These are phyloP conservation scores for Datisca glomerata DNA, from an alignment of 306 rosid species.

Conservation along the genomic window DNA sequence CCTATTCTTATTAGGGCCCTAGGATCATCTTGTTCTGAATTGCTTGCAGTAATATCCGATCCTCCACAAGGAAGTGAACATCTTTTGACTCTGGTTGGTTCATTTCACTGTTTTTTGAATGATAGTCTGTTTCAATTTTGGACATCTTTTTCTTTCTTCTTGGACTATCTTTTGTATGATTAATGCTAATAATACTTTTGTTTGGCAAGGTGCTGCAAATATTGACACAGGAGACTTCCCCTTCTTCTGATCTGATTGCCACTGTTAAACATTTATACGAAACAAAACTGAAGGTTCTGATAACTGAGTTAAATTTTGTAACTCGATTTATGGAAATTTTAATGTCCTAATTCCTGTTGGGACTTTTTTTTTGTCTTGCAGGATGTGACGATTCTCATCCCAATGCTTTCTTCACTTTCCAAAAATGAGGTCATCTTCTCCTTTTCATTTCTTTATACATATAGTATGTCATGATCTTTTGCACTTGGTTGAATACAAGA, in stretches of 20 bases:
- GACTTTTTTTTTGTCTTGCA: slow-evolving; percentile 28
- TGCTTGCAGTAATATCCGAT: slow-evolving; percentile 77
- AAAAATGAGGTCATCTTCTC: slow-evolving; percentile 62
- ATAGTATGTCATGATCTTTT: too few species aligned
- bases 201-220: slow-evolving; percentile 73
- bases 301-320: slow-evolving; percentile 13
- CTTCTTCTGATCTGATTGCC: slow-evolving; percentile 72
- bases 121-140: slow-evolving; percentile 7
- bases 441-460: slow-evolving; percentile 4
- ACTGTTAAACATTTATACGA: slow-evolving; percentile 83
- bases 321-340: slow-evolving; percentile 1
- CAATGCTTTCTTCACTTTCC: slow-evolving; percentile 76
- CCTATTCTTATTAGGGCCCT: slow-evolving; percentile 83
- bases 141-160: too few species aligned
- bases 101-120: slow-evolving; percentile 12
- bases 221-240: slow-evolving; percentile 74
- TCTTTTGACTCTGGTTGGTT: slow-evolving; percentile 72
- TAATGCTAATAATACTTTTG: slow-evolving; percentile 14
- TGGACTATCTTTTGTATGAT: background rate
- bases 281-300: slow-evolving; percentile 71
- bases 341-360: slow-evolving; percentile 16
- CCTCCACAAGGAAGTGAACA: slow-evolving; percentile 99
- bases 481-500: too few species aligned
- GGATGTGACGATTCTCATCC: slow-evolving; percentile 98
- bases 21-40: slow-evolving; percentile 73